Percentiles rank a stretch among this genome's conserved stretches.
Evolutionary conservation across 257 asterid species (phyloP).

Genomic region (Paraleonurus japonicus): DNA sequence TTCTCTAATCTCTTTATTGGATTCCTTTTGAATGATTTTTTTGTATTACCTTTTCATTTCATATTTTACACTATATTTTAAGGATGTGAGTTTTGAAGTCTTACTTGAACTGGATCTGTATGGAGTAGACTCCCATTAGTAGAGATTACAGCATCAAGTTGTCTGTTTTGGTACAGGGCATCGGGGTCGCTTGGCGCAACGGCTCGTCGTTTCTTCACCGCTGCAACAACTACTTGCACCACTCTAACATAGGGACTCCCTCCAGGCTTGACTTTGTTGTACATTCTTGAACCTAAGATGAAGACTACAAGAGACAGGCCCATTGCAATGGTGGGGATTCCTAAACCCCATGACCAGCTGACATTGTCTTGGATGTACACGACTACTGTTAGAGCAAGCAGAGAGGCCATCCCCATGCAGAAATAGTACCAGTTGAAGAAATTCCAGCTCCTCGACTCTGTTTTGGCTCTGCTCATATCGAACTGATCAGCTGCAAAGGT

Average conservation of each 20-base stretch:
- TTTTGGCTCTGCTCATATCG: slow-evolving; percentile 55
- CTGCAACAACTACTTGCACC: slow-evolving; percentile 66
- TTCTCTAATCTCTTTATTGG: too few species aligned
- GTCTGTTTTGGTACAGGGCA: slow-evolving; percentile 47
- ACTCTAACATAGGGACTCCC: slow-evolving; percentile 78
- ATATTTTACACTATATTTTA: neutral
- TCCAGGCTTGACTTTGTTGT: slow-evolving; percentile 60
- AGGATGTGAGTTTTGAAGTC: neutral
- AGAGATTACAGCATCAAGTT: slow-evolving; percentile 56
- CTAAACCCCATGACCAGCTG: slow-evolving; percentile 88
- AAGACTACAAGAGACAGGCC: slow-evolving; percentile 51
- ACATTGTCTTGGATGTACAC: slow-evolving; percentile 80
- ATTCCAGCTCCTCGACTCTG: slow-evolving; percentile 53
- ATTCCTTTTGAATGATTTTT: too few species aligned
- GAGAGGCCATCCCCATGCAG: slow-evolving; percentile 66
- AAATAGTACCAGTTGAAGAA: slow-evolving; percentile 81
- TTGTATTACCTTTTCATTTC: neutral
- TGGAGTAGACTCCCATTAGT: slow-evolving; percentile 64
- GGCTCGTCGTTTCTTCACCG: slow-evolving; percentile 55
- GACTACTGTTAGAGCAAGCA: slow-evolving; percentile 66
- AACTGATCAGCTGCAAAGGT: slow-evolving; percentile 88
- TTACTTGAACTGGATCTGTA: slow-evolving; percentile 74
- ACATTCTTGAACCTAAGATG: slow-evolving; percentile 54
- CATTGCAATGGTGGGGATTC: slow-evolving; percentile 75
- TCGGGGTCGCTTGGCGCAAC: slow-evolving; percentile 31